A percentile compares a stretch with the other conserved stretches of the same genome.
Conservation (phyloP, 768 basidiomycete genomes). For the Pleurotus citrinopileatus region DNA sequence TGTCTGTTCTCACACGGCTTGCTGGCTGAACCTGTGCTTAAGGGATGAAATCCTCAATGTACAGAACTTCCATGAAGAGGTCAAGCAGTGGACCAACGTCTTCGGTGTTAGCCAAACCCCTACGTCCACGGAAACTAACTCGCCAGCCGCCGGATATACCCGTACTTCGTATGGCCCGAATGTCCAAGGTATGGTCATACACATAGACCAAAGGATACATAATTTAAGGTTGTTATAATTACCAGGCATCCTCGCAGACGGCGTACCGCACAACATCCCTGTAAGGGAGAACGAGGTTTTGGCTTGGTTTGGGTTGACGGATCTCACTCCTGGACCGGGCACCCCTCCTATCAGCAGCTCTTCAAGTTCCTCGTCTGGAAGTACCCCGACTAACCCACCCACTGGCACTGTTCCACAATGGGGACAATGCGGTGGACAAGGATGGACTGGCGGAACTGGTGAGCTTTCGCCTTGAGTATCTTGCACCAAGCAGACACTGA, state of each 20-base stretch:
- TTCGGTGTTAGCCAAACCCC: conserved; percentile 44
- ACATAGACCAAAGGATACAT: no score
- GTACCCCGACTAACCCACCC: conserved; percentile 16
- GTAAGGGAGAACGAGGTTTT: conserved; percentile 44
- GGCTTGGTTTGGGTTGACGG: conserved; percentile 44
- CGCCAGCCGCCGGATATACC: conserved; percentile 43
- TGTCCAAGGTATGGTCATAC: conserved; percentile 32
- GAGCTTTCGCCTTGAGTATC: not conserved
- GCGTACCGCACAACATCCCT: conserved; percentile 51
- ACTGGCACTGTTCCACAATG: conserved; percentile 20
- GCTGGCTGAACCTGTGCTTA: not conserved
- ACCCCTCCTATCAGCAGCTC: conserved; percentile 7
- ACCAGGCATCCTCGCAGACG: conserved; percentile 40
- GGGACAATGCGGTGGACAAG: conserved; percentile 30
- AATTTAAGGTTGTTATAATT: no score
- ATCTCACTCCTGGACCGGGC: conserved; percentile 14
- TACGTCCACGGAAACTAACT: conserved; percentile 33
- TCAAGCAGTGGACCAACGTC: conserved; percentile 57
- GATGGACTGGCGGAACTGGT: conserved; percentile 25
- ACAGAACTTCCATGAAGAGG: conserved; percentile 46
- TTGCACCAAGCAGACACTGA: not conserved
- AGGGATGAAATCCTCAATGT: conserved; percentile 51
- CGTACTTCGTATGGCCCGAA: conserved; percentile 45
- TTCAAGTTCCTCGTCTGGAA: conserved; percentile 14
- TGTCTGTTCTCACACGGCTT: not conserved